Conservation (phyloP, 257 asterid genomes). For the Cruciata laevipes region DNA sequence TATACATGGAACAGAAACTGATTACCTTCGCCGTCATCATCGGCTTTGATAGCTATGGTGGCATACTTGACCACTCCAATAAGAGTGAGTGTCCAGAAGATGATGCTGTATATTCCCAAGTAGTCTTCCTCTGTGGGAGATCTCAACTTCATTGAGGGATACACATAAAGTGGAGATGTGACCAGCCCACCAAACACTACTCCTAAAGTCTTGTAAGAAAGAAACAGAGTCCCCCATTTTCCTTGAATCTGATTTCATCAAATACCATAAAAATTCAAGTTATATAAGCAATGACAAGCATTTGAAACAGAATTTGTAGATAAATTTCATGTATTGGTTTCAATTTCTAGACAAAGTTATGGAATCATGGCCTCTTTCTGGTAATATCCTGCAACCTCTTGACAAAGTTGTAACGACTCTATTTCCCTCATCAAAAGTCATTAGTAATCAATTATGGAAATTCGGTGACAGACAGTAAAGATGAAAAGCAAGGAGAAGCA, state of each 20-base stretch:
- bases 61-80: conserved; percentile 43
- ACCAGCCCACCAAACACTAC: conserved; percentile 48
- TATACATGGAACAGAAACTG: not conserved
- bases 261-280: not conserved
- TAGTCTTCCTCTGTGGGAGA: conserved; percentile 36
- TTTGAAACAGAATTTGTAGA: not conserved
- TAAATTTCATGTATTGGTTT: too few species aligned
- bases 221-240: conserved; percentile 21
- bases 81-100: conserved; percentile 42
- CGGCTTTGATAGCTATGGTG: conserved; percentile 35
- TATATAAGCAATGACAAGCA: not conserved
- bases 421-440: too few species aligned
- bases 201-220: conserved; percentile 42
- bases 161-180: conserved; percentile 45
- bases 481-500: too few species aligned
- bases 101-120: conserved; percentile 38
- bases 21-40: conserved; percentile 47
- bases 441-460: too few species aligned
- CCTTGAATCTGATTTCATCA: conserved; percentile 17
- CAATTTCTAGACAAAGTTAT: too few species aligned
- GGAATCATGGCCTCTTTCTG: too few species aligned
- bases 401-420: too few species aligned
- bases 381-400: too few species aligned
- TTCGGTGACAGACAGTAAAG: too few species aligned
- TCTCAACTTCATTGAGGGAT: conserved; percentile 37